phyloP scores from a whole-genome alignment of 78 protist genomes.

The Bodo saltans region DNA sequence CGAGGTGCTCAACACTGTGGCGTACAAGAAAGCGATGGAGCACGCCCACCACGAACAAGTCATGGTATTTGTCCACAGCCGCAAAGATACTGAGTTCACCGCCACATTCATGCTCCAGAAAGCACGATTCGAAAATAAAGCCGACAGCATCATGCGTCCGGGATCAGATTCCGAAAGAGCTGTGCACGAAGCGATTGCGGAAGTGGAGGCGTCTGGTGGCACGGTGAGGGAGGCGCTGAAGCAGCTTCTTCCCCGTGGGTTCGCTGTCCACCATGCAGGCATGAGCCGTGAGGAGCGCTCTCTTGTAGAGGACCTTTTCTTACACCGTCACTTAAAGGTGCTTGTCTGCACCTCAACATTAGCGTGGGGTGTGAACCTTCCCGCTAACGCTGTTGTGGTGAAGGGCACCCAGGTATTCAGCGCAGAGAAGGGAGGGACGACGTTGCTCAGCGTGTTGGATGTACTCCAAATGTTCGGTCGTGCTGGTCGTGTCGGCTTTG shows the following conservation, averaged over 20 bases:
- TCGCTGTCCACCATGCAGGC: slow-evolving; percentile 99
- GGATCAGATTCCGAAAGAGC: slow-evolving; percentile 47
- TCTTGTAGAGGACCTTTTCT: slow-evolving; percentile 90
- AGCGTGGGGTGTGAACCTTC: slow-evolving; percentile 99
- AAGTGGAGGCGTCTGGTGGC: slow-evolving; percentile 13
- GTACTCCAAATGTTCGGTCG: slow-evolving; percentile 99
- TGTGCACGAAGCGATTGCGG: slow-evolving; percentile 49
- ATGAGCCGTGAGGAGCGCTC: slow-evolving; percentile 70
- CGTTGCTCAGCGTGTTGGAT: slow-evolving; percentile 84
- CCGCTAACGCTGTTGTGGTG: slow-evolving; percentile 98
- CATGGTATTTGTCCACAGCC: slow-evolving; percentile 95
- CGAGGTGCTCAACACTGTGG: slow-evolving; percentile 86
- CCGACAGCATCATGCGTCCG: slow-evolving; percentile 47
- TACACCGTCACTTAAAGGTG: slow-evolving; percentile 80
- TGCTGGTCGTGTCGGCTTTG: slow-evolving; percentile 94
- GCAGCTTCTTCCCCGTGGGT: slow-evolving; percentile 89
- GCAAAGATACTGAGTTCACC: slow-evolving; percentile 95
- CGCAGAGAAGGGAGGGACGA: slow-evolving; percentile 90
- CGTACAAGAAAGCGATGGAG: slow-evolving; percentile 77
- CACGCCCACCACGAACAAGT: slow-evolving; percentile 67
- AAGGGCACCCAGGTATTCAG: slow-evolving; percentile 95
- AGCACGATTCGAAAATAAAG: slow-evolving; percentile 53
- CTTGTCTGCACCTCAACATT: slow-evolving; percentile 96
- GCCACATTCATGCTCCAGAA: slow-evolving; percentile 53
- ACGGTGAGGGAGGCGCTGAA: slow-evolving; percentile 39